These are phyloP conservation scores for Trichodelitschia bisporula DNA, from an alignment of 495 filamentous ascomycete species.

Conservation along the genomic window DNA sequence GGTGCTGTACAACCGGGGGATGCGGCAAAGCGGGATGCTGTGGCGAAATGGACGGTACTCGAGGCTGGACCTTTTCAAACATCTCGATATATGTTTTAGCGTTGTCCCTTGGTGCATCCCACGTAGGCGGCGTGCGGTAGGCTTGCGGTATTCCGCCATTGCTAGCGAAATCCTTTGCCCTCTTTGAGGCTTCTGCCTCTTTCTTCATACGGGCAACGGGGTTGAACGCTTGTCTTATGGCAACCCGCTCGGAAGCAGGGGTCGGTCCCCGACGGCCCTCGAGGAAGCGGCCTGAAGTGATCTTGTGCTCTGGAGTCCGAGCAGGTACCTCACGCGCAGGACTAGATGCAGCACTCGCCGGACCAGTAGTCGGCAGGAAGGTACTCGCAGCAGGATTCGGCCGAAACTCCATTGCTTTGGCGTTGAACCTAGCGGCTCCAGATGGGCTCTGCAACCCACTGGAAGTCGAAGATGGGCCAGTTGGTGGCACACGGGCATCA, in stretches of 20 bases:
- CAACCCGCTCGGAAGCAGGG: slow-evolving; percentile 26
- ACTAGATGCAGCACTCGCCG: not conserved
- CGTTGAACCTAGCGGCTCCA: slow-evolving; percentile 49
- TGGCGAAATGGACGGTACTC: slow-evolving; percentile 32
- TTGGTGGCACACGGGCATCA: slow-evolving; percentile 14
- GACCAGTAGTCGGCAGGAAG: not conserved
- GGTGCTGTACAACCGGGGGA: slow-evolving; percentile 45
- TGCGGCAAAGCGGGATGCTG: slow-evolving; percentile 35
- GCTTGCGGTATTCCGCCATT: slow-evolving; percentile 58
- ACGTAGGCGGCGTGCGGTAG: slow-evolving; percentile 58
- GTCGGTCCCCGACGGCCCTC: slow-evolving; percentile 32
- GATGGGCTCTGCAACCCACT: slow-evolving; percentile 19
- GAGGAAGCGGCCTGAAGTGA: slow-evolving; percentile 26
- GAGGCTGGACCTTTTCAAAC: slow-evolving; percentile 36
- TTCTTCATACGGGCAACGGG: slow-evolving; percentile 46
- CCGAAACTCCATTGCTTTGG: slow-evolving; percentile 59
- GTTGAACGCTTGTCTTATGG: slow-evolving; percentile 43
- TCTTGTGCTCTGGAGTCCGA: slow-evolving; percentile 20
- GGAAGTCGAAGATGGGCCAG: slow-evolving; percentile 22
- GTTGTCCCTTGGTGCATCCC: slow-evolving; percentile 40
- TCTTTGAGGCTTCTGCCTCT: slow-evolving; percentile 17
- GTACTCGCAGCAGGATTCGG: slow-evolving; percentile 39
- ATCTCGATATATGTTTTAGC: slow-evolving; percentile 48
- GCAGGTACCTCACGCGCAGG: not conserved
- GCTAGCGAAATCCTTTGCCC: slow-evolving; percentile 23